A percentile compares a stretch with the other conserved stretches of the same genome.
phyloP scores from a whole-genome alignment of 257 asterid genomes.

The Jaltomata sinuosa region DNA sequence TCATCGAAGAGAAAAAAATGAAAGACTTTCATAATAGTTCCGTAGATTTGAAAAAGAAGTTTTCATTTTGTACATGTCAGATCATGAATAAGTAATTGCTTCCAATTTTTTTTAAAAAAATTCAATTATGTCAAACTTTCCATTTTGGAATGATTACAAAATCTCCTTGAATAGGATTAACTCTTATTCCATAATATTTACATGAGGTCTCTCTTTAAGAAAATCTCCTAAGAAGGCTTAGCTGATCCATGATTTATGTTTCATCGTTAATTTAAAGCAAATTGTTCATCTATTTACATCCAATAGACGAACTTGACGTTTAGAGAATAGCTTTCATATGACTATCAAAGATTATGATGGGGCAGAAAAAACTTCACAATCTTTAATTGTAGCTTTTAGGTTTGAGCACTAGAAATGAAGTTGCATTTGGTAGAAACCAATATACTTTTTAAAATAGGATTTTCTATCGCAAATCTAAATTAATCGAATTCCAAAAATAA shows the following conservation, averaged over 20 bases:
- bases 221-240: not conserved
- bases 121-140: not conserved
- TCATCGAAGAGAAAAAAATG: not conserved
- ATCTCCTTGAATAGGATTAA: not conserved
- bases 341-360: not conserved
- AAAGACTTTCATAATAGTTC: not conserved
- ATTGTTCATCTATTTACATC: not conserved
- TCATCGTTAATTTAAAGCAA: not conserved
- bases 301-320: not conserved
- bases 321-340: not conserved
- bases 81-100: not conserved
- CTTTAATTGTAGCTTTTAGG: not conserved
- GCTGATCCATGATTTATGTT: not conserved
- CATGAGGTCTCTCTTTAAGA: not conserved
- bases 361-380: not conserved
- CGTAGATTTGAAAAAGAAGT: not conserved
- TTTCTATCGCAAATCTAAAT: not conserved
- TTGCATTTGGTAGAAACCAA: not conserved
- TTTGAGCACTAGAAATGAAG: not conserved
- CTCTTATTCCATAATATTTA: not conserved
- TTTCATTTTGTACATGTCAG: not conserved
- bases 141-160: not conserved
- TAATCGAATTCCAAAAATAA: not conserved
- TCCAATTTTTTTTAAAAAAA: not conserved
- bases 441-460: not conserved